Percentiles rank a stretch among this genome's conserved stretches.
phyloP scores from a whole-genome alignment of 495 filamentous ascomycete species.

The Tuber aestivum region DNA sequence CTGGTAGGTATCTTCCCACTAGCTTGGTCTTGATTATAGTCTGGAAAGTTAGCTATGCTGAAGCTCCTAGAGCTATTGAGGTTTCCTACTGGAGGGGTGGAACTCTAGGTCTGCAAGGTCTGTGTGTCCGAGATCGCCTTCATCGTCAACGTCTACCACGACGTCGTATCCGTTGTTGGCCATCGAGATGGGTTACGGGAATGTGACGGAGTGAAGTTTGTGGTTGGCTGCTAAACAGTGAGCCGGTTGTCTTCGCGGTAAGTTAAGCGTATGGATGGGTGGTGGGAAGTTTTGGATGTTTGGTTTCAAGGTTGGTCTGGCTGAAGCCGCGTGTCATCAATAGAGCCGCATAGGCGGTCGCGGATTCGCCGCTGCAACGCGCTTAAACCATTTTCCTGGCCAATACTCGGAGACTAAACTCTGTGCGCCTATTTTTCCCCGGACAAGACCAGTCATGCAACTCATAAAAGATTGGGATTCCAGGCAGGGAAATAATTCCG shows the following conservation, averaged over 20 bases:
- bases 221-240: not conserved
- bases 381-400: not conserved
- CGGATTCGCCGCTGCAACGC: not conserved
- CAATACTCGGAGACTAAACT: no score
- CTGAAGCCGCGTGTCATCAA: slow-evolving; percentile 27
- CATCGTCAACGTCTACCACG: slow-evolving; percentile 94
- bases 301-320: slow-evolving; percentile 8
- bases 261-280: not conserved
- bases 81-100: slow-evolving; percentile 71
- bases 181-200: slow-evolving; percentile 50
- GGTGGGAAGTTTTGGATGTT: not conserved
- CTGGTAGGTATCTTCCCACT: slow-evolving; percentile 42
- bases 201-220: not conserved
- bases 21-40: slow-evolving; percentile 42
- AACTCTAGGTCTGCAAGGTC: slow-evolving; percentile 99
- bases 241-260: not conserved
- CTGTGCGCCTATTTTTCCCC: not conserved
- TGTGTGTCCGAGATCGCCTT: slow-evolving; percentile 97
- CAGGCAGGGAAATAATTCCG: not conserved
- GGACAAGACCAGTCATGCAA: not conserved
- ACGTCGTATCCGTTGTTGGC: slow-evolving; percentile 87
- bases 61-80: not conserved
- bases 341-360: slow-evolving; percentile 13
- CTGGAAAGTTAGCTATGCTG: slow-evolving; percentile 31
- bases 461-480: not conserved